These are phyloP conservation scores for Apiotrichum sp. DNA, from an alignment of 1,284 basidiomycete genomes.

Conservation along the genomic window DNA sequence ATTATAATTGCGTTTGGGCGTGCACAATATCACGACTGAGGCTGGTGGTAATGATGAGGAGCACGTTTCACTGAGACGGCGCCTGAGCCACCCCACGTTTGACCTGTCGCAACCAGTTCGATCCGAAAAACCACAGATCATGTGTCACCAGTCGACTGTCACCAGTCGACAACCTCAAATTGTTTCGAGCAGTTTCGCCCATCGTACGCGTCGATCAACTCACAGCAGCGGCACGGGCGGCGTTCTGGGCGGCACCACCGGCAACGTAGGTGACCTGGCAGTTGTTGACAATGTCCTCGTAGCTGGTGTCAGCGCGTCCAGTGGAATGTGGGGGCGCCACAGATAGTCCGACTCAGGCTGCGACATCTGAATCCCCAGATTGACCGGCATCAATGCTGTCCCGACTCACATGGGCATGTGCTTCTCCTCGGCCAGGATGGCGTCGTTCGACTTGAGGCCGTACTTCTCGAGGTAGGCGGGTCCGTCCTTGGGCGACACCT, in stretches of 20 bases:
- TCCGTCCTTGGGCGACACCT: constrained; percentile 63
- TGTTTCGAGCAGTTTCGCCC: background rate
- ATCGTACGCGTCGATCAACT: constrained; percentile 44
- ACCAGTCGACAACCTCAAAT: background rate
- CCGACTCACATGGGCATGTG: constrained; percentile 69
- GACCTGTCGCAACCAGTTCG: background rate
- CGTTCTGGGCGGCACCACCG: constrained; percentile 94
- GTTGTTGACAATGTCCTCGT: constrained; percentile 77
- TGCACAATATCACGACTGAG: background rate
- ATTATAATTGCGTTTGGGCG: background rate
- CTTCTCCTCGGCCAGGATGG: constrained; percentile 87
- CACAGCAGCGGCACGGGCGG: constrained; percentile 91
- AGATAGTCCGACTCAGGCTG: no score
- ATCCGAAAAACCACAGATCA: background rate
- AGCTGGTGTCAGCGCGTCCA: constrained; percentile 52
- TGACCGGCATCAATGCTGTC: no score
- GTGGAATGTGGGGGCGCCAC: no score
- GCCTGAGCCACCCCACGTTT: background rate
- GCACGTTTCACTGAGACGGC: no score
- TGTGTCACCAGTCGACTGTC: background rate
- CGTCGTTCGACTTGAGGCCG: constrained; percentile 87
- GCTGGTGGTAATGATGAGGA: no score
- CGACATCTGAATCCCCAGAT: no score
- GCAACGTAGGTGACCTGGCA: constrained; percentile 84
- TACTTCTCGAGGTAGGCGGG: constrained; percentile 86